Percentiles rank a stretch among this genome's conserved stretches.
phyloP scores from a whole-genome alignment of 495 filamentous ascomycete species.

The Aspergillus bertholletiae region DNA sequence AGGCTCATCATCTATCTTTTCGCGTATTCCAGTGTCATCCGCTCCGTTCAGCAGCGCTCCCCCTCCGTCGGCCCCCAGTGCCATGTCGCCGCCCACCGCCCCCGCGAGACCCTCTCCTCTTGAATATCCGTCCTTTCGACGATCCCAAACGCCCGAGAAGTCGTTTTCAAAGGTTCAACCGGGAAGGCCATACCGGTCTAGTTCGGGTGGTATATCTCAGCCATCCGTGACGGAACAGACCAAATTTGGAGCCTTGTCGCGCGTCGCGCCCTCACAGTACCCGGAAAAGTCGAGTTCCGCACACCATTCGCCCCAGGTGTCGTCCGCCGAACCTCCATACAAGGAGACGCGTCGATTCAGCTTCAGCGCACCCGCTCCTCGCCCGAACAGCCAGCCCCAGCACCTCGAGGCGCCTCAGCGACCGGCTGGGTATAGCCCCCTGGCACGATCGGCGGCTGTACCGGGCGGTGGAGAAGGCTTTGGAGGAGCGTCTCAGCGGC shows the following conservation, averaged over 20 bases:
- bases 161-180: conserved; percentile 31
- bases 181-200: conserved; percentile 39
- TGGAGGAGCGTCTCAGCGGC: conserved; percentile 17
- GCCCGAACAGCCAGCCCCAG: conserved; percentile 43
- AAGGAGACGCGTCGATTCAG: conserved; percentile 38
- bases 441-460: conserved; percentile 26
- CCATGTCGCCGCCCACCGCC: conserved; percentile 45
- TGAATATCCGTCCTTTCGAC: conserved; percentile 60
- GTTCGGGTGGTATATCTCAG: conserved; percentile 37
- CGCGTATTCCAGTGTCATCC: conserved; percentile 49
- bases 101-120: conserved; percentile 41
- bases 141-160: conserved; percentile 74
- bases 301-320: conserved; percentile 39
- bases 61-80: conserved; percentile 29
- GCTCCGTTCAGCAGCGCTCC: conserved; percentile 31
- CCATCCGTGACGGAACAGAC: conserved; percentile 27
- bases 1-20: conserved; percentile 49
- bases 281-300: conserved; percentile 38
- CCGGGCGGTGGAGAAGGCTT: conserved; percentile 23
- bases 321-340: conserved; percentile 33
- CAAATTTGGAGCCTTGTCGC: conserved; percentile 35
- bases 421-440: conserved; percentile 35
- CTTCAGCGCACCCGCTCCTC: conserved; percentile 36
- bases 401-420: conserved; percentile 34
- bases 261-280: conserved; percentile 30